Evolutionary conservation across 768 basidiomycete species (phyloP), one percentile per base, ranked within the genome.

Genomic region (Tulasnella sp.): DNA sequence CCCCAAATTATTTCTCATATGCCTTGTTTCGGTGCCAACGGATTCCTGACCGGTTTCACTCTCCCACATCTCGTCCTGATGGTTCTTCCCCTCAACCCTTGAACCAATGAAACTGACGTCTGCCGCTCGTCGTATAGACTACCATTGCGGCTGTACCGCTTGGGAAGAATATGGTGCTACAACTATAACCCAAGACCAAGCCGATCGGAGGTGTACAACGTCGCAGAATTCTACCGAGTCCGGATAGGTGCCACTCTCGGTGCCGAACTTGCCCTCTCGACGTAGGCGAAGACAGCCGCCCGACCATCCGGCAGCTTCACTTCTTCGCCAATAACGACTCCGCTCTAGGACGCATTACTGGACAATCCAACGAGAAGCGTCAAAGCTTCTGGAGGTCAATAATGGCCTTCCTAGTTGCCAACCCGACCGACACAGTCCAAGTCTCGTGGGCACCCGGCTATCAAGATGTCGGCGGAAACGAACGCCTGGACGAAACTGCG

Each of bases 381-480:
- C 78, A 76, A 58, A n/a, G 22, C 18, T 77, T 80, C 46, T 72
- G 50, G 20, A 16, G n/a, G 1, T 37, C 14, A 9, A 31, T 80
- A 42, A 2, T 54, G 28, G 12, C n/a, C n/a, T 44, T 79, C 77
- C 75, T 80, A 20, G 80, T 2, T 77, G 76, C 31, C 16, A n/a
- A 80, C 48, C 78, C 80, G 16, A 60, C 3, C 46, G n/a, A 44
- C 48, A 78, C 50, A 22, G 8, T 80, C 3, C 14, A 24, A 22
- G 1, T 80, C 5, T 18, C 78, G 8, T 80, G 80, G 80, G 48
- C 42, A 18, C 80, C 80, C 3, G 80, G 78, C 54, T 78, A 80
- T 37, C 40, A 80, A 72, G 50, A 60, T 75, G 78, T 80, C 42
- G 24, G 22, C 14, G 80, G 80, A 37, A 80, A 80, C 76, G 80